Conservation (phyloP, 768 basidiomycete species). For the Inosperma sp. region DNA sequence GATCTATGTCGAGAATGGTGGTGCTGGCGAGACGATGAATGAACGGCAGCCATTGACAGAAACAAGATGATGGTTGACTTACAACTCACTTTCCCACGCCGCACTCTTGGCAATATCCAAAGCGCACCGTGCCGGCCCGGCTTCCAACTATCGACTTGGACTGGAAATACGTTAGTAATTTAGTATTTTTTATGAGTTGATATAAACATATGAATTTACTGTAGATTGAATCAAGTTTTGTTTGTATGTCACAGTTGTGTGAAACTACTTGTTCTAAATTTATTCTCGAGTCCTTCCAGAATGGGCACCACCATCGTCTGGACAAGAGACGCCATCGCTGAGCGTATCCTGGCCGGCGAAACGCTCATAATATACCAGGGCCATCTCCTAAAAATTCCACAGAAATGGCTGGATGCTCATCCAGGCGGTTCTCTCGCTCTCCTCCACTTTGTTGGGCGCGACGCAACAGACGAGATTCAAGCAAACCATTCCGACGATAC, state of each 20-base stretch:
- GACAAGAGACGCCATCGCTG: constrained; percentile 51
- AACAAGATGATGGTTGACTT: constrained; percentile 17
- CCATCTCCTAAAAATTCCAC: constrained; percentile 60
- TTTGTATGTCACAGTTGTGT: too few relatives aligned
- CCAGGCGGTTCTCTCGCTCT: constrained; percentile 88
- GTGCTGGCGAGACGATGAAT: constrained; percentile 21
- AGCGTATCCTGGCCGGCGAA: constrained; percentile 71
- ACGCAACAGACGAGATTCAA: constrained; percentile 91
- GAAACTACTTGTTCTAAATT: too few relatives aligned
- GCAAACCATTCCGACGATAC: constrained; percentile 76
- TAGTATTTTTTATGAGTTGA: too few relatives aligned
- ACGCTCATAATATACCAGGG: constrained; percentile 68
- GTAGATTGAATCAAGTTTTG: too few relatives aligned
- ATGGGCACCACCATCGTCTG: constrained; percentile 30
- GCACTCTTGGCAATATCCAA: constrained; percentile 21
- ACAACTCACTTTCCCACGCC: constrained; percentile 26
- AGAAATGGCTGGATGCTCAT: constrained; percentile 76
- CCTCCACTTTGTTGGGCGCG: constrained; percentile 92
- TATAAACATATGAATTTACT: too few relatives aligned
- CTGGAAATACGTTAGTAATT: too few relatives aligned
- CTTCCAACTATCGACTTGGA: background rate
- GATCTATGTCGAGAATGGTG: constrained; percentile 40
- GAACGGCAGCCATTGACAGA: constrained; percentile 29
- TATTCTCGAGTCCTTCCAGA: constrained; percentile 7
- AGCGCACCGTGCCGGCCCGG: background rate